phyloP scores from a whole-genome alignment of 768 basidiomycete genomes.

The Tremella yokohamensis region DNA sequence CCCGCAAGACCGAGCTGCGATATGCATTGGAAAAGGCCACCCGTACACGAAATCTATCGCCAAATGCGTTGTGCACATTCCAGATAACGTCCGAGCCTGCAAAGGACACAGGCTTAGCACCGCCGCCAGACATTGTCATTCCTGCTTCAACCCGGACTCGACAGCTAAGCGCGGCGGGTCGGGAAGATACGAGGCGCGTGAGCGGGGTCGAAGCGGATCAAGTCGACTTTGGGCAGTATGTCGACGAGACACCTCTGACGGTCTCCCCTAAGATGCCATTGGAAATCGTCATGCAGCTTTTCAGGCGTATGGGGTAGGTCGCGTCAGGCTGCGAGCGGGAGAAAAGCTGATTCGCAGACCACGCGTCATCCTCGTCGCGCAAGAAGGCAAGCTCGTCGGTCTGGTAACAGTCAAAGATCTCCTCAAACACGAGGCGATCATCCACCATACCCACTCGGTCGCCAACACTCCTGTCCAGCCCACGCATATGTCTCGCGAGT shows the following conservation, averaged over 20 bases:
- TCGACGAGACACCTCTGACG: conserved; percentile 94
- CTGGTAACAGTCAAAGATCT: conserved; percentile 96
- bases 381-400: conserved; percentile 74
- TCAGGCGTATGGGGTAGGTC: conserved; percentile 93
- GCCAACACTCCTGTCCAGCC: conserved; percentile 6
- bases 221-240: conserved; percentile 71
- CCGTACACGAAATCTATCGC: conserved; percentile 61
- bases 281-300: conserved; percentile 95
- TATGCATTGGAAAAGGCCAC: conserved; percentile 80
- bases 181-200: conserved; percentile 11
- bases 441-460: conserved; percentile 15
- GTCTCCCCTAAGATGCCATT: conserved; percentile 87
- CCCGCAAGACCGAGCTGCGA: conserved; percentile 76
- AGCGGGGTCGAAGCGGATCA: conserved; percentile 43
- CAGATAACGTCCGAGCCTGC: conserved; percentile 52
- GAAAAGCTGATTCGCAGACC: conserved; percentile 60
- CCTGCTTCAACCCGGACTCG: conserved; percentile 13
- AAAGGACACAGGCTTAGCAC: conserved; percentile 9
- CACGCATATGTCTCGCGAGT: conserved; percentile 1
- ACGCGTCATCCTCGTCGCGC: conserved; percentile 90
- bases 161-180: conserved; percentile 5
- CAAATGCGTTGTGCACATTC: conserved; percentile 72
- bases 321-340: conserved; percentile 8
- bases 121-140: conserved; percentile 34
- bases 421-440: conserved; percentile 67